Evolutionary conservation across 352 stramenopile species (phyloP).

Genomic region (Globisporangium iwayamae): DNA sequence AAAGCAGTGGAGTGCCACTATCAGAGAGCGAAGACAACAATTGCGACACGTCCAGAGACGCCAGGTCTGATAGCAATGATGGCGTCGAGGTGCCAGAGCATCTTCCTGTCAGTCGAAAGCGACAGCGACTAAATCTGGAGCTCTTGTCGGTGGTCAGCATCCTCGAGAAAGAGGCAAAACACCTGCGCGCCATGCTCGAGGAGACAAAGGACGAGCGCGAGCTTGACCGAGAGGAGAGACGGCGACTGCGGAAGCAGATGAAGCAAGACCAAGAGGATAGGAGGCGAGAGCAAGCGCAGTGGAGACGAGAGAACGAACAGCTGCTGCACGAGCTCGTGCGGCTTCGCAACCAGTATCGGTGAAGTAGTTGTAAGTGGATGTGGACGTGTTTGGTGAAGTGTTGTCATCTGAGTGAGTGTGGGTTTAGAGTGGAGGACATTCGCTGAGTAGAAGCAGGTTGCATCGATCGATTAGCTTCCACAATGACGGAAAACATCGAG

Average conservation of each 20-base stretch:
- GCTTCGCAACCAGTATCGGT: constrained; percentile 1
- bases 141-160: not conserved
- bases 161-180: not conserved
- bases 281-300: not conserved
- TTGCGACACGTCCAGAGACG: not conserved
- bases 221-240: not conserved
- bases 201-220: constrained; percentile 3
- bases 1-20: not conserved
- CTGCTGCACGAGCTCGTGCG: not conserved
- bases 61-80: not conserved
- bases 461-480: no score
- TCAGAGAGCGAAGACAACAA: not conserved
- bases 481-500: no score
- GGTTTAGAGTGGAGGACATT: not conserved
- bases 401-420: not conserved
- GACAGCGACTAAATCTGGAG: not conserved
- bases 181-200: not conserved
- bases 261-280: constrained; percentile 2
- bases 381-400: not conserved
- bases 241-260: not conserved
- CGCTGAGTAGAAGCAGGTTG: no score
- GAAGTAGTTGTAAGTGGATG: not conserved
- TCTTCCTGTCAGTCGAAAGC: not conserved
- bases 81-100: not conserved
- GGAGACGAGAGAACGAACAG: constrained; percentile 1